phyloP scores from a whole-genome alignment of 768 basidiomycete species.

The Podaxis rugospora region DNA sequence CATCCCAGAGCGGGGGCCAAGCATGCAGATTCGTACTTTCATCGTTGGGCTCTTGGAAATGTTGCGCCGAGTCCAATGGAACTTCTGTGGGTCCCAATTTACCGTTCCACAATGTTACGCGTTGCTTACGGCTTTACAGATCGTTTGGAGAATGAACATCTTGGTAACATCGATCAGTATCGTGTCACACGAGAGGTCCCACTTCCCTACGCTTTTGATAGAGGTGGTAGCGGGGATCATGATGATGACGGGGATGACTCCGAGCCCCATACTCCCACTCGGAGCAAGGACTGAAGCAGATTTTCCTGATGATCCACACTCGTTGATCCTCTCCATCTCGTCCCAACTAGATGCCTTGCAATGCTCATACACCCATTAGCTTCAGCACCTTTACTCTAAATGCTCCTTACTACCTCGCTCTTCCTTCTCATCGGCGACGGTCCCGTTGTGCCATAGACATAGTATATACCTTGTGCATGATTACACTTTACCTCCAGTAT shows the following conservation, averaged over 20 bases:
- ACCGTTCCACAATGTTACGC: neutral
- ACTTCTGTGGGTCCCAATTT: slow-evolving; percentile 63
- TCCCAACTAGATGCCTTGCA: neutral
- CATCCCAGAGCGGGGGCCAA: slow-evolving; percentile 48
- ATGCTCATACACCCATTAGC: too few relatives aligned
- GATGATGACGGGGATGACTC: slow-evolving; percentile 29
- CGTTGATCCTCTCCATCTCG: neutral
- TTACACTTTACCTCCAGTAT: neutral
- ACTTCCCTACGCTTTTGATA: slow-evolving; percentile 68
- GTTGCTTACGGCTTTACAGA: slow-evolving; percentile 14
- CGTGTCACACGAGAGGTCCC: slow-evolving; percentile 84
- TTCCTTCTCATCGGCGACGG: neutral
- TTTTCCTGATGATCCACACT: neutral
- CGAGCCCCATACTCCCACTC: neutral
- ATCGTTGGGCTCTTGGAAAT: slow-evolving; percentile 71
- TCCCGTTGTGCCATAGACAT: neutral
- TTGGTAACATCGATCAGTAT: slow-evolving; percentile 92
- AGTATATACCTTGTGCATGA: too few relatives aligned
- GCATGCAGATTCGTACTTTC: slow-evolving; percentile 56
- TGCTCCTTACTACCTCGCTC: neutral
- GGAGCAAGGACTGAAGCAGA: neutral
- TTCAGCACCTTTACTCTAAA: neutral
- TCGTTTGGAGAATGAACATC: slow-evolving; percentile 73
- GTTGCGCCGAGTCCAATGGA: slow-evolving; percentile 84
- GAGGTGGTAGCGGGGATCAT: slow-evolving; percentile 43